Base-by-base conservation (phyloP, 805 yeast genomes). In the Tetrapisispora arboricola region DNA sequence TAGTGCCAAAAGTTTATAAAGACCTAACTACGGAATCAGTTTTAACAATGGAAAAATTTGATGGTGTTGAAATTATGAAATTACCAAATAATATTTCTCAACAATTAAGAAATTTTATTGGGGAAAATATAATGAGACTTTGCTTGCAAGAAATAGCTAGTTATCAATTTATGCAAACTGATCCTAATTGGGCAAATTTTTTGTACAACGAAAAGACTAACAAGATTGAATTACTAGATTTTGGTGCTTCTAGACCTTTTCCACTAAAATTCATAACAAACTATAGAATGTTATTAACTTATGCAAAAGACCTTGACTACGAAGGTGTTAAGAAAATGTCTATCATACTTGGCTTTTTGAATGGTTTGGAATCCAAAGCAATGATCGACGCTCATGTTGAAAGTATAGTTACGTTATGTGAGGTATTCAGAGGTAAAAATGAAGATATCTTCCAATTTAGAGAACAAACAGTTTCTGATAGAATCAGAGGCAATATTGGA, bases 131-230 rank as follows among this genome's bases (percentile, higher is more conserved):
- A 39, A 83, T 92, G 95, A 73, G 85, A 48, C 68, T 92, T 32
- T 87, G 96, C 55, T 66, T 92, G 36, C 69, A 73, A 50, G 98
- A 92, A 63, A 84, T 92, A 59, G 84, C 87, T 12, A 67, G 75
- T 50, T 88, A 82, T 66, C 75, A 73, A 54, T 90, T 81, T 65
- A 92, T 92, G 98, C 98, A 92, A 65, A 90, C 97, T 1, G 98
- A 92, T 65, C 98, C 98, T 39, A 92, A 92, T 61, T 92, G 98
- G 98, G 96, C 98, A 34, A 92, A 92, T 61, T 92, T 92, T 65
- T 64, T 92, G 44, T 87, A 84, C 66, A 87, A 92, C 55, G 68
- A 68, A 26, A 50, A 66, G n/a, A 77, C 87, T 2, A 63, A 73
- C 20, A 78, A 81, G 59, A 76, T 92, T 43, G 96, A 90, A 61